Percentiles rank a stretch among this genome's conserved stretches.
Evolutionary conservation across 192 early-diverging fungal genomes (phyloP).

Genomic region (Allomyces arbusculus): DNA sequence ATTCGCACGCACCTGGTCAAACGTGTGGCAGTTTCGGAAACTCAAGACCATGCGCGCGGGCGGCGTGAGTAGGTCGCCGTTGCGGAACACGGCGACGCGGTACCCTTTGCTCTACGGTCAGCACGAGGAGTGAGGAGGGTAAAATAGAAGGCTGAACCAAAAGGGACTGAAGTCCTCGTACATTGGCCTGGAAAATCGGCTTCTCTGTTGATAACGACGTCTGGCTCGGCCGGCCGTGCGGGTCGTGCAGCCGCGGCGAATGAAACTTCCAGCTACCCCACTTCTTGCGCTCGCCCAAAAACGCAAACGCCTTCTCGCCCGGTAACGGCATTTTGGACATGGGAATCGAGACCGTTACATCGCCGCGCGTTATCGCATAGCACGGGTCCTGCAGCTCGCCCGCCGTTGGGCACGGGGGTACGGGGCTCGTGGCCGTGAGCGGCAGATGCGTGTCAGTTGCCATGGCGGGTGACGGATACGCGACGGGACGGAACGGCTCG

Average conservation of each 20-base stretch:
- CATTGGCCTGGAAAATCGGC: neutral
- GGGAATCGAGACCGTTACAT: too few relatives aligned
- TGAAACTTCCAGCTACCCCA: too few relatives aligned
- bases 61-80: neutral
- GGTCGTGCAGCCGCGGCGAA: too few relatives aligned
- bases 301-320: too few relatives aligned
- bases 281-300: too few relatives aligned
- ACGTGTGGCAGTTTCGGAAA: neutral
- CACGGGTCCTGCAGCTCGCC: neutral
- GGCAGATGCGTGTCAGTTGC: neutral
- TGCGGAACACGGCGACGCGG: neutral
- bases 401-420: neutral
- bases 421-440: neutral
- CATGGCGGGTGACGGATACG: neutral
- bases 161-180: neutral
- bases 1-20: neutral
- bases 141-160: neutral
- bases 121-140: neutral
- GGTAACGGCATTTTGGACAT: too few relatives aligned
- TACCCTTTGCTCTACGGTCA: neutral
- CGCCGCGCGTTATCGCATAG: neutral
- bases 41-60: neutral
- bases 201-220: neutral
- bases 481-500: neutral
- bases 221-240: neutral